These are phyloP conservation scores for Candida taoyuanica DNA, from an alignment of 805 yeast species.

Conservation along the genomic window DNA sequence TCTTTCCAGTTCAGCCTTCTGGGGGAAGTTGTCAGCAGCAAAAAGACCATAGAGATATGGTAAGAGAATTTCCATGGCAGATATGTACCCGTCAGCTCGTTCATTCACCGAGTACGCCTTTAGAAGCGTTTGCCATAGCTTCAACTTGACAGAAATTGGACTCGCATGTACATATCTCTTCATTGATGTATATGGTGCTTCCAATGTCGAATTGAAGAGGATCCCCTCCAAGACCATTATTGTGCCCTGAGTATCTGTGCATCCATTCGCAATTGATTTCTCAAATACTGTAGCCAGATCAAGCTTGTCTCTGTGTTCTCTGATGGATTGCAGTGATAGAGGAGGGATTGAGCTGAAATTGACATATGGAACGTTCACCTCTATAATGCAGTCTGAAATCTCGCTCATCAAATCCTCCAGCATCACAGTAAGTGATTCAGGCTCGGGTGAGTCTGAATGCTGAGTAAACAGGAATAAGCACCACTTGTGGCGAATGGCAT, in stretches of 20 bases:
- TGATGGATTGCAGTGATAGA: slow-evolving; percentile 45
- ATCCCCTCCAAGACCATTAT: slow-evolving; percentile 42
- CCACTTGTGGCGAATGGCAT: slow-evolving; percentile 48
- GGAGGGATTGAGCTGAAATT: slow-evolving; percentile 60
- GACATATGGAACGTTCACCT: slow-evolving; percentile 37
- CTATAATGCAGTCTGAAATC: slow-evolving; percentile 8
- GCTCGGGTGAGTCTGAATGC: slow-evolving; percentile 32
- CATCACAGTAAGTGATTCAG: slow-evolving; percentile 27
- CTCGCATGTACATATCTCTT: slow-evolving; percentile 56
- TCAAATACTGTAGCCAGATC: slow-evolving; percentile 66
- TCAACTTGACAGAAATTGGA: slow-evolving; percentile 60
- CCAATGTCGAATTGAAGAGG: slow-evolving; percentile 20
- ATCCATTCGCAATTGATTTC: slow-evolving; percentile 22
- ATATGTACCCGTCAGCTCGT: slow-evolving; percentile 34
- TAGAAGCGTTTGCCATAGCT: slow-evolving; percentile 71
- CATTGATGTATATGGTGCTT: slow-evolving; percentile 45
- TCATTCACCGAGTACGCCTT: slow-evolving; percentile 41
- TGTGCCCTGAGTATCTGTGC: slow-evolving; percentile 26
- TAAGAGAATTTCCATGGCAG: slow-evolving; percentile 50
- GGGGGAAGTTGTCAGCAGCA: slow-evolving; percentile 23
- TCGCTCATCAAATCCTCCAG: slow-evolving; percentile 23
- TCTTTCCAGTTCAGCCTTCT: slow-evolving; percentile 31
- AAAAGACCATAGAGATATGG: slow-evolving; percentile 35
- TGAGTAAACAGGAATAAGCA: slow-evolving; percentile 41
- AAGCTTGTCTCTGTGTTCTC: slow-evolving; percentile 63